Evolutionary conservation across 192 early-diverging fungal genomes (phyloP).

Genomic region (Irineochytrium annulatum): DNA sequence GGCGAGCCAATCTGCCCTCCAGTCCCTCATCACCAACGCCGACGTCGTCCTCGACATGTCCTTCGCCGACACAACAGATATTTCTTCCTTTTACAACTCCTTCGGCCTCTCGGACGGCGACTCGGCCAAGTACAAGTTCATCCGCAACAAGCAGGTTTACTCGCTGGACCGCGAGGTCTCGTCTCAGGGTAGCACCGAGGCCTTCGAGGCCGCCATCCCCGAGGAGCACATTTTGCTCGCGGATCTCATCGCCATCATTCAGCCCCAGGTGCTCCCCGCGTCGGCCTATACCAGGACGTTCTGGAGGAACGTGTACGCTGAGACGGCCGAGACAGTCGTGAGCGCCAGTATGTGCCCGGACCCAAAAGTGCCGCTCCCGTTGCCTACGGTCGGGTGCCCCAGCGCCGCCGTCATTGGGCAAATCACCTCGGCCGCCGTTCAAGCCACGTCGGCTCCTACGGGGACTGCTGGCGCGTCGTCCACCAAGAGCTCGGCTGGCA

Average conservation of each 20-base stretch:
- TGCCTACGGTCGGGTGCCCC: too few relatives aligned
- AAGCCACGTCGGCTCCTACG: too few relatives aligned
- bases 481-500: too few relatives aligned
- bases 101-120: constrained; percentile 2
- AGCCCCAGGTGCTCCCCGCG: constrained; percentile 17
- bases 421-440: too few relatives aligned
- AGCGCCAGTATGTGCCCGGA: constrained; percentile 16
- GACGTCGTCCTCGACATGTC: constrained; percentile 33
- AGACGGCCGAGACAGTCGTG: constrained; percentile 1
- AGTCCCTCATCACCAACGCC: constrained; percentile 13
- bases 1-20: too few relatives aligned
- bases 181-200: constrained; percentile 22
- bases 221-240: too few relatives aligned
- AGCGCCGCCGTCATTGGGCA: too few relatives aligned
- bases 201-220: constrained; percentile 28
- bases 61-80: constrained; percentile 12
- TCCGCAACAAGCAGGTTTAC: constrained; percentile 30
- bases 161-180: constrained; percentile 9
- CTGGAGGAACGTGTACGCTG: constrained; percentile 25
- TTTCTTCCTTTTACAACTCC: constrained; percentile 19
- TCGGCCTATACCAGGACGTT: constrained; percentile 20
- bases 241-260: constrained; percentile 21
- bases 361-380: too few relatives aligned
- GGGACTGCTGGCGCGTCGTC: too few relatives aligned
- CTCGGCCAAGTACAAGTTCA: constrained; percentile 24